A percentile compares a stretch with the other conserved stretches of the same genome.
Conservation (phyloP, 2,329 filamentous ascomycete genomes). For the Pseudomassariella vexata region DNA sequence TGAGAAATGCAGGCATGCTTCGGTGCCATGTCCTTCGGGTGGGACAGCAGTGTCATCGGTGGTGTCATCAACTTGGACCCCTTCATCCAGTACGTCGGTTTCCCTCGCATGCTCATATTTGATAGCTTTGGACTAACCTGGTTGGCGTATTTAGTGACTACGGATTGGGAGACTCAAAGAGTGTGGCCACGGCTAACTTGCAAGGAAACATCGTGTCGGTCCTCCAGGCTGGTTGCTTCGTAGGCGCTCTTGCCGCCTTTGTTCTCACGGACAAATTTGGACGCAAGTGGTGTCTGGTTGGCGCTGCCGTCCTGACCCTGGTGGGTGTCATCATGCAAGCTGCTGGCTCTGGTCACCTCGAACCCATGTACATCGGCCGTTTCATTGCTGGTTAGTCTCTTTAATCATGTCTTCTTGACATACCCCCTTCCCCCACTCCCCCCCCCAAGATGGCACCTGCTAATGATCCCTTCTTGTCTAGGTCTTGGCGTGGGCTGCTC, state of each 20-base stretch:
- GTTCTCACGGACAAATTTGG: constrained; percentile 48
- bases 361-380: constrained; percentile 57
- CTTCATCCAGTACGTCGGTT: constrained; percentile 46
- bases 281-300: constrained; percentile 46
- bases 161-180: constrained; percentile 34
- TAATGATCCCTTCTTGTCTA: constrained; percentile 1
- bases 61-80: constrained; percentile 56
- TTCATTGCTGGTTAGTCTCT: constrained; percentile 35
- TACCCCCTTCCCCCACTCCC: too few relatives aligned
- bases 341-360: constrained; percentile 48
- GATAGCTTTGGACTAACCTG: constrained; percentile 5
- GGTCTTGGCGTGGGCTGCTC: constrained; percentile 37
- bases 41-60: constrained; percentile 59
- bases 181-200: constrained; percentile 45
- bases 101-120: too few relatives aligned
- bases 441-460: too few relatives aligned
- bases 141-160: constrained; percentile 39
- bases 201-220: constrained; percentile 62
- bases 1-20: constrained; percentile 31
- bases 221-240: constrained; percentile 34
- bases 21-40: constrained; percentile 53
- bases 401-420: not conserved
- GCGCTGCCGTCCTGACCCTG: constrained; percentile 48
- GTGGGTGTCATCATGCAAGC: constrained; percentile 57
- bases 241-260: constrained; percentile 37